These are phyloP conservation scores for Yarrowia galli DNA, from an alignment of 1,139 yeast genomes.

Conservation along the genomic window DNA sequence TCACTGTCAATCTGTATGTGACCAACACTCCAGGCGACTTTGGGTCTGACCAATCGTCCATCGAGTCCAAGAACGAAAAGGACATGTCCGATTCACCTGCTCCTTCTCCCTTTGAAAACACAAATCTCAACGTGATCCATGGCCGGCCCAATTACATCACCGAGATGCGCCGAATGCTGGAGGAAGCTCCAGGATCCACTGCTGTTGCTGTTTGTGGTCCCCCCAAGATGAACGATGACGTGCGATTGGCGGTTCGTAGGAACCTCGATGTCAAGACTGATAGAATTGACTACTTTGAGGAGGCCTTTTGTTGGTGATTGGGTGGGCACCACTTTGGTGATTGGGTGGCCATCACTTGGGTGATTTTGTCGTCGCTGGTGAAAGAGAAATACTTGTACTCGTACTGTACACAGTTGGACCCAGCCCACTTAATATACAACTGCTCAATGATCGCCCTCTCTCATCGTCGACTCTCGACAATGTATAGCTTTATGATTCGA, in stretches of 20 bases:
- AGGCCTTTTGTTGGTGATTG: slow-evolving; percentile 54
- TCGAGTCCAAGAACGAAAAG: slow-evolving; percentile 10
- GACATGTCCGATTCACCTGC: background rate
- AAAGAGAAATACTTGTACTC: no score
- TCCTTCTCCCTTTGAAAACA: background rate
- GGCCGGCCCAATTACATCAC: slow-evolving; percentile 25
- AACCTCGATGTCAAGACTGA: slow-evolving; percentile 45
- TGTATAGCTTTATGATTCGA: slow-evolving; percentile 11
- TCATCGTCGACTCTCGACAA: background rate
- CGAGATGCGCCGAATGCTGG: slow-evolving; percentile 43
- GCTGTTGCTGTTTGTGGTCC: slow-evolving; percentile 58
- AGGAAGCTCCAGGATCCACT: slow-evolving; percentile 49
- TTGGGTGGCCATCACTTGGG: no score
- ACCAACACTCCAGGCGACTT: slow-evolving; percentile 20
- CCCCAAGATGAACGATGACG: slow-evolving; percentile 52
- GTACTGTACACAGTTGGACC: no score
- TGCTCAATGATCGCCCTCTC: background rate
- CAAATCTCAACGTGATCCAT: background rate
- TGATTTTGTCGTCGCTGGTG: background rate
- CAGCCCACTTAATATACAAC: background rate
- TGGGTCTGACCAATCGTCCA: slow-evolving; percentile 3
- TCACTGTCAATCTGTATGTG: slow-evolving; percentile 21
- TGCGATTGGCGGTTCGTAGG: slow-evolving; percentile 47
- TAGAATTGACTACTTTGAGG: slow-evolving; percentile 55
- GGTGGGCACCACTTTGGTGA: slow-evolving; percentile 47